Evolutionary conservation across 2,329 filamentous ascomycete species (phyloP).

Genomic region (Fusarium staphyleae): DNA sequence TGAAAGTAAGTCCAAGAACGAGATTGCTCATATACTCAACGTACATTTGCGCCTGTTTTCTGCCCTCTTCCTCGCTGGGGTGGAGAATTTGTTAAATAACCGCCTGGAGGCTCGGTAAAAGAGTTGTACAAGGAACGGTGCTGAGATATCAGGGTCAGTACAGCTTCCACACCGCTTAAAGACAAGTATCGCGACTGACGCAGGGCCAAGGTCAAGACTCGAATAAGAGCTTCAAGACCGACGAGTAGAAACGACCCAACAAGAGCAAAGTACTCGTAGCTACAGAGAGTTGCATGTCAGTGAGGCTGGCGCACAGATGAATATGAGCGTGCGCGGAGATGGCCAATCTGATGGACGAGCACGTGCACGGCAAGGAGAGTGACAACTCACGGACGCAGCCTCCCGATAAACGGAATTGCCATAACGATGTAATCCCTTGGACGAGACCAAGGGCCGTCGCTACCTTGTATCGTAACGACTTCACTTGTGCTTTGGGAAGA

Average conservation of each 20-base stretch:
- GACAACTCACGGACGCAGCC: conserved; percentile 57
- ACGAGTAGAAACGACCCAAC: conserved; percentile 84
- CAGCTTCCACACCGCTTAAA: conserved; percentile 16
- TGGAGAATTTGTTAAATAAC: conserved; percentile 80
- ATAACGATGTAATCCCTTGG: conserved; percentile 45
- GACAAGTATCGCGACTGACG: conserved; percentile 62
- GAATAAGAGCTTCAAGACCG: conserved; percentile 80
- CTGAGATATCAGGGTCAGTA: conserved; percentile 51
- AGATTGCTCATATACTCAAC: conserved; percentile 48
- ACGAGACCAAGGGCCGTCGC: conserved; percentile 6
- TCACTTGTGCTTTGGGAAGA: conserved; percentile 10
- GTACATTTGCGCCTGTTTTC: conserved; percentile 71
- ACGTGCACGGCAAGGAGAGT: conserved; percentile 4
- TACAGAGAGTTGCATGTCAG: conserved; percentile 46
- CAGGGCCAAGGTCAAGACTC: conserved; percentile 85
- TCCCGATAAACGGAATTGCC: conserved; percentile 61
- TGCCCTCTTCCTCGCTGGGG: conserved; percentile 71
- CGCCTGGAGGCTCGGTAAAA: conserved; percentile 83
- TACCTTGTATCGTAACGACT: conserved; percentile 2
- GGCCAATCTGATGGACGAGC: background rate
- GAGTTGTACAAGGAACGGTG: conserved; percentile 79
- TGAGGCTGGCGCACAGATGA: conserved; percentile 11
- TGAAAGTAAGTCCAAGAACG: conserved; percentile 58
- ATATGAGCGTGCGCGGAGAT: conserved; percentile 12
- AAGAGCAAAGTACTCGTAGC: conserved; percentile 87